These are phyloP conservation scores for Diaporthe vaccinii DNA, from an alignment of 2,329 filamentous ascomycete genomes.

Conservation along the genomic window DNA sequence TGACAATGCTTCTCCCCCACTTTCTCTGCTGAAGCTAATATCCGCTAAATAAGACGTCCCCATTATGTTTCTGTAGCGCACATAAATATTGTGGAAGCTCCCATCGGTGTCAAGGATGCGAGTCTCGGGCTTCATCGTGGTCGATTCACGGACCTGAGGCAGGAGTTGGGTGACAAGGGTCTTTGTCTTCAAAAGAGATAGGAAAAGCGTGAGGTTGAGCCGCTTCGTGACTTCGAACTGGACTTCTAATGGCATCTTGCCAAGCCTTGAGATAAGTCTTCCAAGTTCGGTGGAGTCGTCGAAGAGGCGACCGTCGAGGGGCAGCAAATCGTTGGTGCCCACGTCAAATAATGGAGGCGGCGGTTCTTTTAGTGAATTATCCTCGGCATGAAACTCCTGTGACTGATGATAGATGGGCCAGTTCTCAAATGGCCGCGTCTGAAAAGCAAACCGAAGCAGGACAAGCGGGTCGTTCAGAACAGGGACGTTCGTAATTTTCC, in stretches of 20 bases:
- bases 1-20: background rate
- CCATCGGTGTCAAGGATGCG: background rate
- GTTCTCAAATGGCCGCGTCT: slow-evolving; percentile 14
- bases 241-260: slow-evolving; percentile 5
- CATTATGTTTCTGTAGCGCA: background rate
- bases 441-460: slow-evolving; percentile 20
- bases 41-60: background rate
- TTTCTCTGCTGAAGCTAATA: background rate
- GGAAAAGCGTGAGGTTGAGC: background rate
- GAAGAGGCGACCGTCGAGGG: background rate
- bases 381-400: background rate
- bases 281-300: background rate
- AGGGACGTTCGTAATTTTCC: slow-evolving; percentile 7
- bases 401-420: background rate
- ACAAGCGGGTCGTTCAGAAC: background rate
- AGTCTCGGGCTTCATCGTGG: background rate
- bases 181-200: slow-evolving; percentile 15
- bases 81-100: background rate
- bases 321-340: slow-evolving; percentile 6
- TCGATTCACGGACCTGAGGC: background rate
- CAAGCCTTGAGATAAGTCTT: background rate
- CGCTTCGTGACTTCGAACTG: background rate
- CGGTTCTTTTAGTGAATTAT: background rate
- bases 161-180: background rate
- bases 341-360: background rate